phyloP scores from a whole-genome alignment of 2,329 filamentous ascomycete species.

The Alternaria sp. region DNA sequence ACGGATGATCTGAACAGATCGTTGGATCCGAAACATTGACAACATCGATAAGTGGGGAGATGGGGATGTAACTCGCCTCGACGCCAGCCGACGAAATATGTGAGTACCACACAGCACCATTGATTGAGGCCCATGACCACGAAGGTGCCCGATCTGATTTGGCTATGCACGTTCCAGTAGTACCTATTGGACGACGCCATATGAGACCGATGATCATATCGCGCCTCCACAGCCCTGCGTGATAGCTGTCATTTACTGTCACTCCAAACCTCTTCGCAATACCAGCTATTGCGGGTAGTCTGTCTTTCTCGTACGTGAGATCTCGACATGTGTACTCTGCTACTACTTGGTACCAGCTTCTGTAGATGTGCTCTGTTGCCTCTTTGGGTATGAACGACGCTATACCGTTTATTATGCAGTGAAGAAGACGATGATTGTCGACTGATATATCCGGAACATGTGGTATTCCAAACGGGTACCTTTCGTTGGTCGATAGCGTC shows the following conservation, averaged over 20 bases:
- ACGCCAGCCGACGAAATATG: too few relatives aligned
- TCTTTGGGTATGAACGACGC: fast-evolving
- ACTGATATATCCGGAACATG: fast-evolving
- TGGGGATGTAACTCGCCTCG: too few relatives aligned
- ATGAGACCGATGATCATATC: not conserved
- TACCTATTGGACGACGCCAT: too few relatives aligned
- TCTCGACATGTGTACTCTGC: fast-evolving
- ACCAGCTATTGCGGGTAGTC: not conserved
- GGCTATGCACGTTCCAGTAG: too few relatives aligned
- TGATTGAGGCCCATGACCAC: not conserved
- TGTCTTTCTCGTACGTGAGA: not conserved
- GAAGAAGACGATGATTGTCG: not conserved
- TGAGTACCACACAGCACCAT: not conserved
- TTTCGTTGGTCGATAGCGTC: not conserved
- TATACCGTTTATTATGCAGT: not conserved
- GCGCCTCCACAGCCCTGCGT: not conserved
- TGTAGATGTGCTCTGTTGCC: fast-evolving
- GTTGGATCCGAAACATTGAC: too few relatives aligned
- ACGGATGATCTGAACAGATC: too few relatives aligned
- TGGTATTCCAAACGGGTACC: not conserved
- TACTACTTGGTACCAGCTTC: not conserved
- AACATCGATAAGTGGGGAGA: too few relatives aligned
- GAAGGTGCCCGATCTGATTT: not conserved
- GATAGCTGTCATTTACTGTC: not conserved
- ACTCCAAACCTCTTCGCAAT: not conserved